Base-by-base conservation (phyloP, 202 grass and related monocot species). In the Schoenoplectus tabernaemontani region DNA sequence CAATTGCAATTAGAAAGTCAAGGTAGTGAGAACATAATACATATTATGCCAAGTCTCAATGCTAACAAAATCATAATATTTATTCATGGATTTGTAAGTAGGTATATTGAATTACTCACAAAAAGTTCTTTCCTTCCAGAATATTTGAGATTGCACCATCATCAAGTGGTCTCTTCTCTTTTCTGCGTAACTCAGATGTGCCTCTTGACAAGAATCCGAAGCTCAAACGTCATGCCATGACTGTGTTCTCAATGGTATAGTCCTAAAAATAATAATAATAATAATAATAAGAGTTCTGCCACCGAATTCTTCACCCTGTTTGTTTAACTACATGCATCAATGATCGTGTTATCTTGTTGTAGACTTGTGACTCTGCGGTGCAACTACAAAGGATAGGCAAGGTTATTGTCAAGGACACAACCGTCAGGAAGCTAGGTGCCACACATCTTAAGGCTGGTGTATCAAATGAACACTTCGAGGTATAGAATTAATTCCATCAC, bases 111-210 rank as follows among this genome's bases (percentile, higher is more conserved):
- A 50, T 46, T 26, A 23, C 54, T 42, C 59, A 73, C 13, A 46
- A 19, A 19, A 6, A 42, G 8, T 73, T 9, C 39, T 30, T 60
- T n/a, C 20, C 3, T 83, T 58, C 9, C 4, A 93, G 93, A 71
- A 91, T 93, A 44, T 97, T 97, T 20, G 93, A 97, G 83, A 89
- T 94, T 26, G 89, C 89, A 3, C 92, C 92, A 76, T 84, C 72
- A 0, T 85, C 92, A 7, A 91, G 86, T 64, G 82, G 81, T 33
- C 87, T 91, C 84, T 91, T 94, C 81, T 74, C 92, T 42, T 94
- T 94, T 81, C 86, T 94, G 44, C 92, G 89, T 37, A 84, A 85
- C 53, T 36, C 86, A 51, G 76, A 85, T 73, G 81, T 81, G 70
- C 77, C 85, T 0, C 80, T 91, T 24, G 65, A 89, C 73, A 90